Percentiles rank a stretch among this genome's conserved stretches.
Conservation (phyloP, 1,284 basidiomycete species). For the Tilletia indica region DNA sequence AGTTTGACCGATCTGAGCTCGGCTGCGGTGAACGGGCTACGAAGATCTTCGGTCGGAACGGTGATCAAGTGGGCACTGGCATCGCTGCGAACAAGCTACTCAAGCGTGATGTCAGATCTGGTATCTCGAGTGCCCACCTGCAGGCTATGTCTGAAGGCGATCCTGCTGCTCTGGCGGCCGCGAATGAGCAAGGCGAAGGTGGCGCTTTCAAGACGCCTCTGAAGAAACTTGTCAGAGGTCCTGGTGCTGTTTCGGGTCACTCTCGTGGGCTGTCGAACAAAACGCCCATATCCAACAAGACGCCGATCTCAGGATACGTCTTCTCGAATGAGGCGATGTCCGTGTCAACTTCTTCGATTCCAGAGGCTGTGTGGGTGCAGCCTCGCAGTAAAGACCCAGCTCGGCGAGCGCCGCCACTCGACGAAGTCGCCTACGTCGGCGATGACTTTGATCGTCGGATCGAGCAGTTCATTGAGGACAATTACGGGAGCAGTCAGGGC, state of each 20-base stretch:
- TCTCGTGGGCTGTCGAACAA: constrained; percentile 27
- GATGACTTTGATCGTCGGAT: constrained; percentile 47
- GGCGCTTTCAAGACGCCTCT: constrained; percentile 1
- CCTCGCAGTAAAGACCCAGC: background rate
- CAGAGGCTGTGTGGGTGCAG: constrained; percentile 16
- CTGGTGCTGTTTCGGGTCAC: constrained; percentile 19
- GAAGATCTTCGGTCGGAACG: constrained; percentile 15
- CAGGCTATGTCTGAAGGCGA: constrained; percentile 32
- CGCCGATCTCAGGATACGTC: constrained; percentile 46
- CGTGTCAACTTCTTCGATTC: constrained; percentile 21
- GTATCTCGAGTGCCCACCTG: constrained; percentile 24
- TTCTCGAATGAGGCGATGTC: constrained; percentile 21
- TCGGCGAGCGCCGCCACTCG: background rate
- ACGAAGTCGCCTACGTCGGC: constrained; percentile 23
- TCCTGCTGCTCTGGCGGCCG: constrained; percentile 15
- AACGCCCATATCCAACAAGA: constrained; percentile 45
- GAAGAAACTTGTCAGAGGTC: background rate
- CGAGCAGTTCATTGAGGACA: constrained; percentile 40
- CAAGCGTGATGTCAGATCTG: background rate
- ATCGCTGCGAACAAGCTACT: constrained; percentile 18
- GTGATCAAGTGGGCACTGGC: background rate
- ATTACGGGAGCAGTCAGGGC: constrained; percentile 25
- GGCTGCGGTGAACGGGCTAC: constrained; percentile 21
- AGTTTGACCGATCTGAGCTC: constrained; percentile 41
- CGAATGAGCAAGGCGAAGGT: background rate